Percentiles rank a stretch among this genome's conserved stretches.
phyloP scores from a whole-genome alignment of 805 yeast genomes.

The Starmerella asiatica region DNA sequence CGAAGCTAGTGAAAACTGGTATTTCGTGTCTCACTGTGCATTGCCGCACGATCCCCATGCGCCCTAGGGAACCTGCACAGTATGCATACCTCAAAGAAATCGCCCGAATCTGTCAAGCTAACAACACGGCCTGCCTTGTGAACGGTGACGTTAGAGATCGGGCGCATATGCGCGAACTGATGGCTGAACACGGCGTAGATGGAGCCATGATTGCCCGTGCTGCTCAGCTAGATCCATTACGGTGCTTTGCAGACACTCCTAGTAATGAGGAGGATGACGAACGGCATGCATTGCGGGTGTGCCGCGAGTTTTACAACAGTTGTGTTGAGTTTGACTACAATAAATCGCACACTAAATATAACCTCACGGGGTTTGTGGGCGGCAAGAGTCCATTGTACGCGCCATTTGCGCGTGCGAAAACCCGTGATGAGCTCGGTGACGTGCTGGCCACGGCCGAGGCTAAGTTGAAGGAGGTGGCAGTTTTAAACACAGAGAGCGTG shows the following conservation, averaged over 20 bases:
- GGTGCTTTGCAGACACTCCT: slow-evolving; percentile 42
- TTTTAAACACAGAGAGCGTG: too few relatives aligned
- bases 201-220: slow-evolving; percentile 91
- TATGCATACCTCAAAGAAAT: slow-evolving; percentile 55
- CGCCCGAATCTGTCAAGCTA: slow-evolving; percentile 43
- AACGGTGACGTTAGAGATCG: slow-evolving; percentile 62
- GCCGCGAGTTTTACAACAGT: slow-evolving; percentile 42
- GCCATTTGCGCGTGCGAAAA: slow-evolving; percentile 41
- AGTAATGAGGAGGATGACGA: slow-evolving; percentile 21
- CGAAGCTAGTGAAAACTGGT: slow-evolving; percentile 56
- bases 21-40: slow-evolving; percentile 77
- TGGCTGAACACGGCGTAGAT: slow-evolving; percentile 39
- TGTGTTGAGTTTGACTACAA: slow-evolving; percentile 49
- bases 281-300: slow-evolving; percentile 41
- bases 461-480: too few relatives aligned
- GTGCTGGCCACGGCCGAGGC: slow-evolving; percentile 5
- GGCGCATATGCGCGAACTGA: slow-evolving; percentile 41
- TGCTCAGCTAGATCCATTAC: slow-evolving; percentile 68
- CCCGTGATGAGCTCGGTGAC: slow-evolving; percentile 28
- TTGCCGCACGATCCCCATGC: slow-evolving; percentile 79
- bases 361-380: slow-evolving; percentile 65
- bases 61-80: slow-evolving; percentile 65
- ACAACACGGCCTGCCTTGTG: slow-evolving; percentile 58
- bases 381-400: slow-evolving; percentile 54
- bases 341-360: slow-evolving; percentile 65